phyloP scores from a whole-genome alignment of 2,329 filamentous ascomycete genomes.

The Colletotrichum sojae region DNA sequence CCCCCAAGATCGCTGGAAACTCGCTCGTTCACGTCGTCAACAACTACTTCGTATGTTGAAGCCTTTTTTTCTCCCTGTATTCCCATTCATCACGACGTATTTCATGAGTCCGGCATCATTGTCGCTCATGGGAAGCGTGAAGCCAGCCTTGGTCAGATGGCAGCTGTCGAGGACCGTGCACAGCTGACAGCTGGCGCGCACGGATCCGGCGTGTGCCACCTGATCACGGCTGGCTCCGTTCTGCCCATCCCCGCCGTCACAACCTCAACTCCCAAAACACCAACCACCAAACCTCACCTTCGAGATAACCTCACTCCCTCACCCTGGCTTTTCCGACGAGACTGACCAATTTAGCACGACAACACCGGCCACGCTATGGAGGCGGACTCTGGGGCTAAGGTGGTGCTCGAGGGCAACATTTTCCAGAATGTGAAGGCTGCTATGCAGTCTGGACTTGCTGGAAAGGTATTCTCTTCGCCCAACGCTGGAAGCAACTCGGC shows the following conservation, averaged over 20 bases:
- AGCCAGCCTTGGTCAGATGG: neutral
- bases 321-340: too few relatives aligned
- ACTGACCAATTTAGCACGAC: slow-evolving; percentile 51
- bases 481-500: slow-evolving; percentile 51
- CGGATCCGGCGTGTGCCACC: too few relatives aligned
- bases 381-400: slow-evolving; percentile 57
- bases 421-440: slow-evolving; percentile 67
- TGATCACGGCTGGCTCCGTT: too few relatives aligned
- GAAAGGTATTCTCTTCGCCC: slow-evolving; percentile 48
- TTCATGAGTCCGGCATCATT: neutral
- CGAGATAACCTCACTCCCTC: too few relatives aligned
- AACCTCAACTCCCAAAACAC: too few relatives aligned
- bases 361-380: slow-evolving; percentile 72
- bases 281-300: too few relatives aligned
- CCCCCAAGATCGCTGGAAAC: slow-evolving; percentile 70
- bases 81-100: neutral
- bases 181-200: too few relatives aligned
- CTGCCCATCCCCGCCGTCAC: too few relatives aligned
- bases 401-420: slow-evolving; percentile 68
- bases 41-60: slow-evolving; percentile 65
- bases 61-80: neutral
- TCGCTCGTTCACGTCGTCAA: slow-evolving; percentile 72
- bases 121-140: too few relatives aligned
- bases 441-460: slow-evolving; percentile 52
- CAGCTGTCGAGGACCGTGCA: too few relatives aligned